Conservation (phyloP, 2,329 filamentous ascomycete genomes). For the Dactylellina drechsleri region DNA sequence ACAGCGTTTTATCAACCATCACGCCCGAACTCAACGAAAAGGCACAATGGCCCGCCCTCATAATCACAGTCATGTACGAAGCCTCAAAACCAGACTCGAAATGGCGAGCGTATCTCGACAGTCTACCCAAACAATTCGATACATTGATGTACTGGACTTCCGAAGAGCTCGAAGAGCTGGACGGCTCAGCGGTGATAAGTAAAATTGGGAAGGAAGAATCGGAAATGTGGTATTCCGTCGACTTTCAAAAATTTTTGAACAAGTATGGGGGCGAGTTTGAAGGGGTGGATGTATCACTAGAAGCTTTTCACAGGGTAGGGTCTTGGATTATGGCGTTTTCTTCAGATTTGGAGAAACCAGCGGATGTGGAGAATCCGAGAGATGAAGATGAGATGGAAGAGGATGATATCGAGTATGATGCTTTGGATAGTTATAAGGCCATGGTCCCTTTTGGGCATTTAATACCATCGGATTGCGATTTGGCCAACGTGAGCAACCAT, state of each 20-base stretch:
- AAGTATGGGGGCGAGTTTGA: slow-evolving; percentile 63
- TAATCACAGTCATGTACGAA: slow-evolving; percentile 85
- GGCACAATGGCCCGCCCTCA: slow-evolving; percentile 65
- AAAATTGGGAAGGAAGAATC: slow-evolving; percentile 81
- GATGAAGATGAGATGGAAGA: slow-evolving; percentile 63
- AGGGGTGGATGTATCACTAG: slow-evolving; percentile 65
- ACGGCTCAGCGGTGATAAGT: slow-evolving; percentile 77
- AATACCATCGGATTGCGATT: slow-evolving; percentile 84
- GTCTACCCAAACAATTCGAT: slow-evolving; percentile 78
- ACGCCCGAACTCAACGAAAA: slow-evolving; percentile 18
- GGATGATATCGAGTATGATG: slow-evolving; percentile 73
- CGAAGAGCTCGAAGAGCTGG: slow-evolving; percentile 75
- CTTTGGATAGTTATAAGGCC: slow-evolving; percentile 71
- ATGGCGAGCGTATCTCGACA: slow-evolving; percentile 81
- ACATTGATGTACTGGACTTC: slow-evolving; percentile 90
- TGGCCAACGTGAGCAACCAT: slow-evolving; percentile 73
- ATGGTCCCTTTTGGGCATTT: slow-evolving; percentile 94
- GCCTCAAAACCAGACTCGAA: slow-evolving; percentile 69
- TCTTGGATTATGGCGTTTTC: slow-evolving; percentile 93
- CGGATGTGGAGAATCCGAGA: slow-evolving; percentile 1
- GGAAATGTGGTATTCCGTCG: slow-evolving; percentile 63
- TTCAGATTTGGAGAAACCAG: slow-evolving; percentile 76
- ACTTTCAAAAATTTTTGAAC: slow-evolving; percentile 68
- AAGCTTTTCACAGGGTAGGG: slow-evolving; percentile 79
- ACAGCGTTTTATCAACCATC: slow-evolving; percentile 18